Evolutionary conservation across 73 alveolate genomes (phyloP), one percentile per base, ranked within the genome.

Genomic region (Uronychia binucleata): DNA sequence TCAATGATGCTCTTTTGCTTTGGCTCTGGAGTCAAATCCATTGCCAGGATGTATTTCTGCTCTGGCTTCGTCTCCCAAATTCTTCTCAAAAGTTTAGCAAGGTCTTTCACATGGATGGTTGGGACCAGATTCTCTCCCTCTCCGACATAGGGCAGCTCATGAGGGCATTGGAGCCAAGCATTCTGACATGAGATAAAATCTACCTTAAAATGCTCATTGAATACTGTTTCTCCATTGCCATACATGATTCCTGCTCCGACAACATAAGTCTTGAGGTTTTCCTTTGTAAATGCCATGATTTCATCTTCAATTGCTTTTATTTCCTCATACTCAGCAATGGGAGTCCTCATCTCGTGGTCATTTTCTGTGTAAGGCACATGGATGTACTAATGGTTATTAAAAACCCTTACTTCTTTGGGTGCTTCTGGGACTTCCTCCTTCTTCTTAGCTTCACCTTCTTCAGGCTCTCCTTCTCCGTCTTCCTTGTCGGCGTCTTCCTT

Each of bases 231-330:
- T 8, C 99, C 99, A 75, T 96, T 93, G 0, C 99, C 99, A 82
- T 98, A 98, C 58, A 95, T 86, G 82, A 98, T 91, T 26, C 99
- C 99, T 1, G 99, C 96, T 30, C 98, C 92, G 32, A 98, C 91
- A 5, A 98, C 99, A 77, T 95, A 97, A 0, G 92, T 96, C 84
- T 93, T 95, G 30, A 98, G 86, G 88, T 97, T 98, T 80, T 98
- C 99, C 84, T 97, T 97, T 75, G 91, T 90, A 67, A 98, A 88
- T 57, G 87, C 81, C 77, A 98, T 93, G 33, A 95, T 96, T 67
- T 93, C 81, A 81, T 95, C 98, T 86, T 98, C 99, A 75, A 95
- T 78, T 77, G 87, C 95, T 90, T 98, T 98, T 88, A 96, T 90
- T 87, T 96, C 78, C 78, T 87, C 93, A 90, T 97, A 97, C 82